Evolutionary conservation across 192 early-diverging fungal species (phyloP), one percentile per base, ranked within the genome.

Genomic region (Coemansia guatemalensis): DNA sequence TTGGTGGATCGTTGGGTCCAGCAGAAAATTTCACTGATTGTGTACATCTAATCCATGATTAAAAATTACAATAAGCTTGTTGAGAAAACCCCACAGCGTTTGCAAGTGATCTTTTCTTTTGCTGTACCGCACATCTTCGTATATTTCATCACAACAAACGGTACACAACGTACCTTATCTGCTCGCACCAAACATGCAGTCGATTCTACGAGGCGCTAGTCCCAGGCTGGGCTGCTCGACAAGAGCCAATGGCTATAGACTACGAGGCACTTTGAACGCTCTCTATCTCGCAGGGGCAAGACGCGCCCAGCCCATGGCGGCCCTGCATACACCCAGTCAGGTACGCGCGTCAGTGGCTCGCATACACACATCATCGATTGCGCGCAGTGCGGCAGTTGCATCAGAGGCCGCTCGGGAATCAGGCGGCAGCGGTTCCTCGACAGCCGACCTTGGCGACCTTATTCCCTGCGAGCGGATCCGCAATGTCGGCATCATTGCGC

Each of bases 401-500:
- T 25, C 52, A 25, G 21, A 22, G 1, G 44, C 39, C 12, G 26
- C 33, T 9, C 48, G 27, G 21, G 27, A 39, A 23, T 24, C 48
- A 21, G 12, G 59, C n/a, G 50, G 41, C 49, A 33, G 23, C 17
- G 7, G 52, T 26, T 27, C 33, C 18, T 25, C 52, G 24, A 12
- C 33, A 11, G 67, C 67, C 8, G 72, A 81, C 51, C 62, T 81
- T 26, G 78, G 78, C 27, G 72, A 64, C 41, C 74, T 81, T 73
- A 53, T 81, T 25, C 78, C 78, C 4, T 69, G 68, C 64, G 70
- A 75, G 52, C 64, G 74, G 53, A 83, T 83, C 66, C 75, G 81
- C 53, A 83, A 83, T 47, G 54, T 83, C 21, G 81, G 75, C 14
- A 83, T 83, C 9, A 88, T 89, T 73, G 92, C 92, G 12, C 92